phyloP scores from a whole-genome alignment of 129 eudicot genomes.

The Tagetes patula region DNA sequence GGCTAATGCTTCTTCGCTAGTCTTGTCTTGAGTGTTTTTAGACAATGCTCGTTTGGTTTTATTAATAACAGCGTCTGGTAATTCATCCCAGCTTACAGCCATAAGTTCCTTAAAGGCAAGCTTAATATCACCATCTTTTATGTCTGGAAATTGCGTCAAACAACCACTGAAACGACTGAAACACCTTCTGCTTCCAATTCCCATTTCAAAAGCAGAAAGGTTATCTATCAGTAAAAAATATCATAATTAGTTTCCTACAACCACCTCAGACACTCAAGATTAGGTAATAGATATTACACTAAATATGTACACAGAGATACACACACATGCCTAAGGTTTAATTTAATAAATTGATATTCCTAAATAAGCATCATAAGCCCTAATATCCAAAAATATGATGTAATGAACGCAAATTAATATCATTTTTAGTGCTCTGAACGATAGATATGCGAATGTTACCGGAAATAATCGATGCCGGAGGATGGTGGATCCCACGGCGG shows the following conservation, averaged over 20 bases:
- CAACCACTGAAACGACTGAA: slow-evolving; percentile 75
- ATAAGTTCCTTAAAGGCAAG: slow-evolving; percentile 72
- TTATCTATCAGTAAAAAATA: slow-evolving; percentile 29
- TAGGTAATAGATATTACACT: background rate
- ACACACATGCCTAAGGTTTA: background rate
- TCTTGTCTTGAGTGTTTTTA: slow-evolving; percentile 64
- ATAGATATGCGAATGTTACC: slow-evolving; percentile 25
- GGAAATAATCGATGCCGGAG: slow-evolving; percentile 28
- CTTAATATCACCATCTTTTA: slow-evolving; percentile 67
- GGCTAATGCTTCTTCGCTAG: slow-evolving; percentile 65
- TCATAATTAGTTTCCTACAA: slow-evolving; percentile 5
- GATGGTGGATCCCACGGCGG: slow-evolving; percentile 36
- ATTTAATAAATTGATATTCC: too few species aligned
- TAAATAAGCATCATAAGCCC: slow-evolving; percentile 11
- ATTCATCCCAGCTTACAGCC: slow-evolving; percentile 84
- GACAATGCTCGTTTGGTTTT: slow-evolving; percentile 70
- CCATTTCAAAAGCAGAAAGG: slow-evolving; percentile 44
- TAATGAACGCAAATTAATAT: slow-evolving; percentile 14
- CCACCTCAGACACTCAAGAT: background rate
- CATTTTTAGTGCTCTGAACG: background rate
- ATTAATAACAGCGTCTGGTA: slow-evolving; percentile 61
- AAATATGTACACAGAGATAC: background rate
- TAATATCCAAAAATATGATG: slow-evolving; percentile 16
- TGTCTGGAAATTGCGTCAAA: slow-evolving; percentile 59
- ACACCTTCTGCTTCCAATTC: slow-evolving; percentile 59